Percentiles rank a stretch among this genome's conserved stretches.
phyloP scores from a whole-genome alignment of 306 rosid species.

The Vigna reflexopilosa region DNA sequence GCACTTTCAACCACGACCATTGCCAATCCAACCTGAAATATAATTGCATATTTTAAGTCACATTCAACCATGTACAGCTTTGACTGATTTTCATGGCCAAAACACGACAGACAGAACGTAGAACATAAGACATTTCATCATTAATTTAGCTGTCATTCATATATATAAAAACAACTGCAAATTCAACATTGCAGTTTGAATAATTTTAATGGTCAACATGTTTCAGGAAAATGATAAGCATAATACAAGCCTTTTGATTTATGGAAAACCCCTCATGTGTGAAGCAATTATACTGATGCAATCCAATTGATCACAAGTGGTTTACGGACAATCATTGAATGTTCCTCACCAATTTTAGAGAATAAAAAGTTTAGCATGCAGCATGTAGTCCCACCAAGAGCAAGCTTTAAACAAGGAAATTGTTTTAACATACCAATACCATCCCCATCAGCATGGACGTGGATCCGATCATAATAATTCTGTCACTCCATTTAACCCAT shows the following conservation, averaged over 20 bases:
- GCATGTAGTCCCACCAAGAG: neutral
- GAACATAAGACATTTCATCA: neutral
- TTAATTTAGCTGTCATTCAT: slow-evolving; percentile 4
- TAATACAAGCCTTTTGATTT: slow-evolving; percentile 2
- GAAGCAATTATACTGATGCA: neutral
- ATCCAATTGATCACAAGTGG: neutral
- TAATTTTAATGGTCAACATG: slow-evolving; percentile 25
- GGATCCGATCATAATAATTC: slow-evolving; percentile 84
- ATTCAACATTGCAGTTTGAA: slow-evolving; percentile 29
- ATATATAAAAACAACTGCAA: neutral
- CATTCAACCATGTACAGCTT: slow-evolving; percentile 27
- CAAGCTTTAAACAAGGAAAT: neutral
- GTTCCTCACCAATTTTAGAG: neutral
- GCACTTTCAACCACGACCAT: slow-evolving; percentile 99
- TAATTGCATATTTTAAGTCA: slow-evolving; percentile 23
- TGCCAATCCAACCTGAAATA: slow-evolving; percentile 86
- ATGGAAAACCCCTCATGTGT: neutral
- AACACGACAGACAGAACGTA: neutral
- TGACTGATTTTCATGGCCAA: slow-evolving; percentile 6
- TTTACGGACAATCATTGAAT: neutral
- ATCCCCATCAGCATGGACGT: slow-evolving; percentile 97
- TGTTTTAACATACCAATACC: slow-evolving; percentile 76
- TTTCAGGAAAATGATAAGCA: neutral
- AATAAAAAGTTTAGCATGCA: neutral
- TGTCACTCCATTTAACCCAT: slow-evolving; percentile 75